phyloP scores from a whole-genome alignment of 176 grass and related monocot genomes.

The Pontederia crassipes region DNA sequence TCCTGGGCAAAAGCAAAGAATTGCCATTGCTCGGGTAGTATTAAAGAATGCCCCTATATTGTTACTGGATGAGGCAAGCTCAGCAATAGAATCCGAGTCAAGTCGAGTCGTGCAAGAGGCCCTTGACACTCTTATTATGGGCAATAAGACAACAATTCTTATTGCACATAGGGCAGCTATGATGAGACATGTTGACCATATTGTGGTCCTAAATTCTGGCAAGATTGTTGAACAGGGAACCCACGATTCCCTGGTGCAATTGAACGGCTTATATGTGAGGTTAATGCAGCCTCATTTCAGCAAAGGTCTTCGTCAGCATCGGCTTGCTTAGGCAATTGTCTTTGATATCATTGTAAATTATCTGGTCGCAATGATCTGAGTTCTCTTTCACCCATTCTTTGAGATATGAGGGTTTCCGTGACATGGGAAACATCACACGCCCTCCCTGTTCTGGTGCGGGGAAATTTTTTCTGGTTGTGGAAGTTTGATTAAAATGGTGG shows the following conservation, averaged over 20 bases:
- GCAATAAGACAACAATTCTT: constrained; percentile 98
- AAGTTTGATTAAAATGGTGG: constrained; percentile 11
- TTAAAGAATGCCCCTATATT: constrained; percentile 95
- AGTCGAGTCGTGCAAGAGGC: constrained; percentile 97
- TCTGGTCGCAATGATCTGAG: constrained; percentile 22
- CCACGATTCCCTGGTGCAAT: constrained; percentile 74
- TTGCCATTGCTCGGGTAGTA: constrained; percentile 94
- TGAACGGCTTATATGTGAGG: constrained; percentile 91
- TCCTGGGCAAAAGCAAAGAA: constrained; percentile 84
- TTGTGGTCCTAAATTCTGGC: constrained; percentile 92
- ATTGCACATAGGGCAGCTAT: constrained; percentile 94
- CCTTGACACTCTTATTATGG: constrained; percentile 93
- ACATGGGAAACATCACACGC: not conserved
- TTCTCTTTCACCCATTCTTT: constrained; percentile 6
- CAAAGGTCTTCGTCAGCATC: constrained; percentile 87
- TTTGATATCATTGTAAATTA: constrained; percentile 41
- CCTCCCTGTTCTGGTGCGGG: constrained; percentile 1
- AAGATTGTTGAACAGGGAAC: constrained; percentile 94
- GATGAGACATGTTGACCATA: constrained; percentile 99
- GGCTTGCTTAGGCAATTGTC: constrained; percentile 39
- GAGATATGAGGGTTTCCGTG: not conserved
- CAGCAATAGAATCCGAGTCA: constrained; percentile 86
- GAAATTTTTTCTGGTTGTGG: not conserved
- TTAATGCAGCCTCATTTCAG: constrained; percentile 99
- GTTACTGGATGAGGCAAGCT: constrained; percentile 93